Percentiles rank a stretch among this genome's conserved stretches.
Evolutionary conservation across 2,329 filamentous ascomycete species (phyloP).

Genomic region (Chaetomiaceae sp.): DNA sequence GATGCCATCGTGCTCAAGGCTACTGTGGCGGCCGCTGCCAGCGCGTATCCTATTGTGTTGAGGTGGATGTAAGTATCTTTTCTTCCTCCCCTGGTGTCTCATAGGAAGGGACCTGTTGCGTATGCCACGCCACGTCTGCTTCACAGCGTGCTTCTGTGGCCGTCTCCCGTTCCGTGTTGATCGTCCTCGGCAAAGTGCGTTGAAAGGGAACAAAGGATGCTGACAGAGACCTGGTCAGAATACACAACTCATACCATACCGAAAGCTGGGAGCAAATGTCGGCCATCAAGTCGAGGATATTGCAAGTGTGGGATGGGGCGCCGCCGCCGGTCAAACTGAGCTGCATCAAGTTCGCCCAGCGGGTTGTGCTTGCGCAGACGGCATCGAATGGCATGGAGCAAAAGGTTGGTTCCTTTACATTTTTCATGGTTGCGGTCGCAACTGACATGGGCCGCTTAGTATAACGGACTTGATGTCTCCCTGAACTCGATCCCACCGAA

Average conservation of each 20-base stretch:
- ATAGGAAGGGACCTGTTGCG: neutral
- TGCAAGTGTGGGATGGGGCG: conserved; percentile 81
- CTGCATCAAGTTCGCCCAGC: conserved; percentile 96
- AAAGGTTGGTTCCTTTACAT: conserved; percentile 49
- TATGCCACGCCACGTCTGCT: too few species aligned
- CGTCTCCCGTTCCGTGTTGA: neutral
- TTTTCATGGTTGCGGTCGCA: neutral
- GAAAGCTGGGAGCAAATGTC: conserved; percentile 84
- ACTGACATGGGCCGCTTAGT: conserved; percentile 37
- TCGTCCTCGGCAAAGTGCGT: too few species aligned
- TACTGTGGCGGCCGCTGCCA: conserved; percentile 81
- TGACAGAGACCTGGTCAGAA: conserved; percentile 48
- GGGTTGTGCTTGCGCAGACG: conserved; percentile 87
- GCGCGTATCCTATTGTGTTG: conserved; percentile 88
- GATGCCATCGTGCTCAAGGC: conserved; percentile 79
- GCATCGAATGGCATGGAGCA: conserved; percentile 76
- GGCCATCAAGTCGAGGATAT: conserved; percentile 81
- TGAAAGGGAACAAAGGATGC: neutral
- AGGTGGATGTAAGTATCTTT: conserved; percentile 78
- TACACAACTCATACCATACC: conserved; percentile 77
- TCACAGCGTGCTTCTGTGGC: neutral
- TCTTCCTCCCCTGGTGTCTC: conserved; percentile 2
- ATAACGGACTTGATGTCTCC: conserved; percentile 76
- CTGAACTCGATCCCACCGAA: conserved; percentile 78
- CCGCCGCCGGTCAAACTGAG: conserved; percentile 76